phyloP scores from a whole-genome alignment of 192 early-diverging fungal genomes.

The Coemansia sp. region DNA sequence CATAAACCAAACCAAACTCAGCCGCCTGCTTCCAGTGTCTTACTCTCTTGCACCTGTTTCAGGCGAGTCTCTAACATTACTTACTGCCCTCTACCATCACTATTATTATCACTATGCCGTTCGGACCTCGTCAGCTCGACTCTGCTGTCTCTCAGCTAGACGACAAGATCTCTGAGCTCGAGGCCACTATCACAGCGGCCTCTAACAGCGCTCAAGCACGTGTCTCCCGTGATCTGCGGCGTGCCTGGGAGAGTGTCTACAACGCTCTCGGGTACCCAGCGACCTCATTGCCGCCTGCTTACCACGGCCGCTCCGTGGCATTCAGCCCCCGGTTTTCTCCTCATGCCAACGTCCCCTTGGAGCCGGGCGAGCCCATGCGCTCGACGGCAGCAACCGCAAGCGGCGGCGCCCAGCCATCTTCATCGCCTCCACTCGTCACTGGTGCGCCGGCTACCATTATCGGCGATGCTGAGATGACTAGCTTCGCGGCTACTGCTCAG shows the following conservation, averaged over 20 bases:
- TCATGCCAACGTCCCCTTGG: conserved; percentile 32
- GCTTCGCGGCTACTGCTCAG: neutral
- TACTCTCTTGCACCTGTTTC: neutral
- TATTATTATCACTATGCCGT: conserved; percentile 21
- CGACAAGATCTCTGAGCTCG: conserved; percentile 45
- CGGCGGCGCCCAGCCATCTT: neutral
- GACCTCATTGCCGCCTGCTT: conserved; percentile 6
- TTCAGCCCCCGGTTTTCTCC: conserved; percentile 20
- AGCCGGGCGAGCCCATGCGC: conserved; percentile 17
- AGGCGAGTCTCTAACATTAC: neutral
- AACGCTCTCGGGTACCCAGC: conserved; percentile 44
- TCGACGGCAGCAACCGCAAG: neutral
- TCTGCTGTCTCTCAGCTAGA: conserved; percentile 42
- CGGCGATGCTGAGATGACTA: neutral
- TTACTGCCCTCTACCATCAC: conserved; percentile 4
- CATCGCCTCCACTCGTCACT: neutral
- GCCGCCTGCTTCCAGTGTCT: neutral
- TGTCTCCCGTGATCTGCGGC: conserved; percentile 43
- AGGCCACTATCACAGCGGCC: conserved; percentile 26
- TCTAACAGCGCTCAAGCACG: conserved; percentile 45
- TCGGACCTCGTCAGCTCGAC: conserved; percentile 32
- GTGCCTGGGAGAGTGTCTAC: conserved; percentile 47
- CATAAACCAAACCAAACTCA: neutral
- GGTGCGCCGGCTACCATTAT: neutral
- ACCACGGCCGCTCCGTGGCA: neutral